phyloP scores from a whole-genome alignment of 805 yeast species.

The Wickerhamomyces chambardii region DNA sequence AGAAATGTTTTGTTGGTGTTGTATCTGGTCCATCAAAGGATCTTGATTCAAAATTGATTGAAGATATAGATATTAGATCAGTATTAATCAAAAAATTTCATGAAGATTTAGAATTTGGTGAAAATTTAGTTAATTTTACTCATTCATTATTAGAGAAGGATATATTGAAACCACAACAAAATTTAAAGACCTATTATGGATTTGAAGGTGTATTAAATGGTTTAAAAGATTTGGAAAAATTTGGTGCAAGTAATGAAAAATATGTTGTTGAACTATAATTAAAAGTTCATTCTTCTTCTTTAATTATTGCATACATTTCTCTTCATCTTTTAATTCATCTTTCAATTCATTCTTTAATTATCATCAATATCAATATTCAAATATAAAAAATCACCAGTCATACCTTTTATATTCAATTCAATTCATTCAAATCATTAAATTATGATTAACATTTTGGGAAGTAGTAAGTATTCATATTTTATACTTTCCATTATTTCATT shows the following conservation, averaged over 20 bases:
- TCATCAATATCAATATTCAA: too few species aligned
- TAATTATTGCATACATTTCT: too few species aligned
- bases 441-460: too few species aligned
- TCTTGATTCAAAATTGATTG: constrained; percentile 10
- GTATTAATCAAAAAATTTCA: constrained; percentile 33
- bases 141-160: constrained; percentile 20
- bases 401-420: too few species aligned
- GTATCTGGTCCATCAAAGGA: constrained; percentile 25
- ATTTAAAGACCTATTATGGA: constrained; percentile 26
- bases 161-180: constrained; percentile 23
- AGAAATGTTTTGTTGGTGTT: constrained; percentile 27
- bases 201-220: constrained; percentile 24
- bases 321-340: too few species aligned
- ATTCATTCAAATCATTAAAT: too few species aligned
- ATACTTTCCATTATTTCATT: too few species aligned
- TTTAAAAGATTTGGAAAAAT: constrained; percentile 26
- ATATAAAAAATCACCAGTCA: too few species aligned
- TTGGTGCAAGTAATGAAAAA: constrained; percentile 34
- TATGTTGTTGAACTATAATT: constrained; percentile 23
- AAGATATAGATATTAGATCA: constrained; percentile 19
- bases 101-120: constrained; percentile 30
- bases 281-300: too few species aligned
- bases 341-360: not conserved
- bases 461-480: too few species aligned
- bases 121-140: constrained; percentile 23